Evolutionary conservation across 768 basidiomycete genomes (phyloP).

Genomic region (Termitomyces sp.): DNA sequence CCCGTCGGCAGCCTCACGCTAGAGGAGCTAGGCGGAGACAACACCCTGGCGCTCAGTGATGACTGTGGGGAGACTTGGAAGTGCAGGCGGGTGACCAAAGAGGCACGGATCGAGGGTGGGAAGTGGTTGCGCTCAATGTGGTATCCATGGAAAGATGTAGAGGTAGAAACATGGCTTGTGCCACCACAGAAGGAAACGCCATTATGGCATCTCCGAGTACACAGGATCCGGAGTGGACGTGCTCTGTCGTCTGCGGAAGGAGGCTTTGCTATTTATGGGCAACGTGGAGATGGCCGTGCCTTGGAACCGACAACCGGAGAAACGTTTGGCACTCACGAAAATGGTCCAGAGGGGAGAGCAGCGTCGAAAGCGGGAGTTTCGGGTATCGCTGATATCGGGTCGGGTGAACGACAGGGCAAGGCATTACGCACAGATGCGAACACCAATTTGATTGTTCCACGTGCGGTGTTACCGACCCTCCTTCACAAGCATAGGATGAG

Average conservation of each 20-base stretch:
- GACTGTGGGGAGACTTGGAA: conserved; percentile 72
- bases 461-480: conserved; percentile 62
- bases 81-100: conserved; percentile 55
- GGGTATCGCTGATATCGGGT: conserved; percentile 49
- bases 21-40: conserved; percentile 69
- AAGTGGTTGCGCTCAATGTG: conserved; percentile 63
- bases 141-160: conserved; percentile 69
- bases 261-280: conserved; percentile 67
- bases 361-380: conserved; percentile 56
- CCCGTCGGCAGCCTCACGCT: conserved; percentile 61
- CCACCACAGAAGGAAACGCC: conserved; percentile 54
- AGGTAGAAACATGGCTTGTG: conserved; percentile 70
- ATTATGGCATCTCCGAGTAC: conserved; percentile 66
- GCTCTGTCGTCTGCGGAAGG: conserved; percentile 57
- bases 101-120: conserved; percentile 48
- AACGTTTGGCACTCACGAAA: conserved; percentile 44
- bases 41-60: conserved; percentile 63
- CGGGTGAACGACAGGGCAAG: conserved; percentile 22
- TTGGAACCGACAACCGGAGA: conserved; percentile 41
- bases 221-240: conserved; percentile 52
- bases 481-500: conserved; percentile 37
- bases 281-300: conserved; percentile 53
- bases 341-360: conserved; percentile 42
- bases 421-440: conserved; percentile 69
- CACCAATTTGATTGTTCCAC: conserved; percentile 20